These are phyloP conservation scores for Epichloe hybrida DNA, from an alignment of 2,329 filamentous ascomycete genomes.

Conservation along the genomic window DNA sequence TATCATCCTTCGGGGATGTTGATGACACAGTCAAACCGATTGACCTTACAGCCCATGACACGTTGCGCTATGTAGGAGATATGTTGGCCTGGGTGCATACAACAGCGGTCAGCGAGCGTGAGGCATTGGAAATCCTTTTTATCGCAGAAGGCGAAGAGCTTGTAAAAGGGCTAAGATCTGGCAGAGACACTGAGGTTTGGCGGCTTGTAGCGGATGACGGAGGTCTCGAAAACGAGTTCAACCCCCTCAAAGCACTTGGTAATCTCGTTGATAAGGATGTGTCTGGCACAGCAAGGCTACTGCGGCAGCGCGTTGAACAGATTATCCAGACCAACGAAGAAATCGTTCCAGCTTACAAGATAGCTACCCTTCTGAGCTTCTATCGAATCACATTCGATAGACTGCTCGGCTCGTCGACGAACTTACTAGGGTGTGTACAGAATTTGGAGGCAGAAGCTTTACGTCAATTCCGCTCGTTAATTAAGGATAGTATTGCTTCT, in stretches of 20 bases:
- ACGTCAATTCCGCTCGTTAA: conserved; percentile 66
- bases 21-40: conserved; percentile 70
- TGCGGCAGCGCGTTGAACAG: conserved; percentile 83
- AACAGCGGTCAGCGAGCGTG: conserved; percentile 81
- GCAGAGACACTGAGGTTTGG: conserved; percentile 76
- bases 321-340: conserved; percentile 90
- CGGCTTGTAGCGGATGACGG: conserved; percentile 47
- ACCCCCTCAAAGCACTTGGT: conserved; percentile 68
- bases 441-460: conserved; percentile 64
- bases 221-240: conserved; percentile 48
- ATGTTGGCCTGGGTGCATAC: conserved; percentile 98
- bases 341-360: conserved; percentile 73
- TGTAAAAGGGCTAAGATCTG: conserved; percentile 66
- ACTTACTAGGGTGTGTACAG: conserved; percentile 54
- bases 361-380: conserved; percentile 79
- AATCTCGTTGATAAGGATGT: conserved; percentile 80
- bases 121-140: conserved; percentile 84
- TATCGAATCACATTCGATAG: conserved; percentile 77
- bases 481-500: conserved; percentile 65
- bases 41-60: conserved; percentile 84
- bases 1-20: conserved; percentile 39
- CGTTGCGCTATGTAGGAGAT: conserved; percentile 81
- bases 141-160: conserved; percentile 84
- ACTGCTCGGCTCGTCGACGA: conserved; percentile 56
- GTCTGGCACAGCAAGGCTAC: conserved; percentile 63